Base-by-base conservation (phyloP, 169 alveolate species). In the Eimeria nieschulzi region DNA sequence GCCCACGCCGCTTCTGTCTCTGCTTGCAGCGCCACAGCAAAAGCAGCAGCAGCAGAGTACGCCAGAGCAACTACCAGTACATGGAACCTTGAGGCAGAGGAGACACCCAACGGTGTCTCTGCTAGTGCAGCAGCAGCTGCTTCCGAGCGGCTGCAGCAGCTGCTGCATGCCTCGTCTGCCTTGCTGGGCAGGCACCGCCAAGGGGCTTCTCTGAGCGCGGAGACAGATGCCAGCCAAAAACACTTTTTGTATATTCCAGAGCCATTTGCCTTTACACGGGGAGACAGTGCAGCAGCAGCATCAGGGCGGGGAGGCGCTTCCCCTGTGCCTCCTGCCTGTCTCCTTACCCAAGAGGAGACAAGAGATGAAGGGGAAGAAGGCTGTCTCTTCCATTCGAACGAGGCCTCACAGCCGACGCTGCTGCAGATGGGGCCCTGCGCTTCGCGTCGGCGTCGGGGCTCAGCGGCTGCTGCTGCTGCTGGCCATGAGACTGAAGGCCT, bases 1-100 rank as follows among this genome's bases (percentile, higher is more conserved):
- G 39, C 84, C 8, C 84, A 75, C 84, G 84, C 84, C n/a, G 84
- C 84, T 51, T 59, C 84, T 23, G 66, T 75, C 53, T 59, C 64
- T 19, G 84, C 84, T 1, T 59, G 68, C 68, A 59, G 68, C n/a
- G 68, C 68, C 15, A 75, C 26, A 68, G 55, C 82, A 72, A 53
- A 21, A 25, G 84, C 26, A 10, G 84, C 84, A 9, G 64, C 66
- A 51, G 84, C 84, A 2, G 84, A 33, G 1, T 33, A 13, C 8
- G 64, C 66, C 5, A 2, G 39, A 53, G 64, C 84, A 46, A 75
- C 84, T 59, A 33, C 7, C 55, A 71, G 19, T 55, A 26, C 10
- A 7, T 54, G 21, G 80, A 13, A 19, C n/a, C 21, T 26, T 26
- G 21, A 21, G 53, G 80, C 80, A n/a, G 55, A 9, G 80, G 80